A percentile compares a stretch with the other conserved stretches of the same genome.
These are phyloP conservation scores for Parastagonospora avenae DNA, from an alignment of 2,329 filamentous ascomycete genomes.

Conservation along the genomic window DNA sequence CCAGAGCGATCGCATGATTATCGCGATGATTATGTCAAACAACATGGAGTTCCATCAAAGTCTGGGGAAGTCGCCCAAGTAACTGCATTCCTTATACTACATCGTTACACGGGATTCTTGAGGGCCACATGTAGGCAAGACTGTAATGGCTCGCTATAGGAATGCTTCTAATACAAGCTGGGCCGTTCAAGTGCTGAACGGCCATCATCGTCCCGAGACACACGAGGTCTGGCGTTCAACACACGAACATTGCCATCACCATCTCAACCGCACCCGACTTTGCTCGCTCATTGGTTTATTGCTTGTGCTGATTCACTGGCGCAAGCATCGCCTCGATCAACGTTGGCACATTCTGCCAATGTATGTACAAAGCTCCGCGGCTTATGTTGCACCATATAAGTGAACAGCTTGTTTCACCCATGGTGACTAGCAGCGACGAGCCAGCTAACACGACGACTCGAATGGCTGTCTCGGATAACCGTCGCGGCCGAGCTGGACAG, in stretches of 20 bases:
- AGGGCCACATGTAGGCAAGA: slow-evolving; percentile 7
- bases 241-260: slow-evolving; percentile 19
- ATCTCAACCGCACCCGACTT: neutral
- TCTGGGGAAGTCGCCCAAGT: slow-evolving; percentile 13
- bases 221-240: slow-evolving; percentile 31
- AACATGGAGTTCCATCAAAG: slow-evolving; percentile 5
- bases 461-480: slow-evolving; percentile 28
- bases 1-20: neutral
- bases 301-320: neutral
- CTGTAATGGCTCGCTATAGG: slow-evolving; percentile 11
- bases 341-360: no score
- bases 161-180: slow-evolving; percentile 23
- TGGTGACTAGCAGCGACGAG: slow-evolving; percentile 6
- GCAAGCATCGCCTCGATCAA: no score
- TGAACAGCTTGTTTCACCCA: no score
- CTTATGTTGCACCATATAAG: no score
- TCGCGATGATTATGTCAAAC: neutral
- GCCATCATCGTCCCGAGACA: slow-evolving; percentile 32
- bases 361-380: no score
- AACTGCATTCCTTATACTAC: slow-evolving; percentile 21
- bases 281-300: neutral
- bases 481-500: slow-evolving; percentile 26
- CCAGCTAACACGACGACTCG: slow-evolving; percentile 1
- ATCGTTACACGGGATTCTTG: slow-evolving; percentile 22
- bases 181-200: slow-evolving; percentile 15